Percentiles rank a stretch among this genome's conserved stretches.
These are phyloP conservation scores for Sporobolomyces pararoseus DNA, from an alignment of 768 basidiomycete species.

Conservation along the genomic window DNA sequence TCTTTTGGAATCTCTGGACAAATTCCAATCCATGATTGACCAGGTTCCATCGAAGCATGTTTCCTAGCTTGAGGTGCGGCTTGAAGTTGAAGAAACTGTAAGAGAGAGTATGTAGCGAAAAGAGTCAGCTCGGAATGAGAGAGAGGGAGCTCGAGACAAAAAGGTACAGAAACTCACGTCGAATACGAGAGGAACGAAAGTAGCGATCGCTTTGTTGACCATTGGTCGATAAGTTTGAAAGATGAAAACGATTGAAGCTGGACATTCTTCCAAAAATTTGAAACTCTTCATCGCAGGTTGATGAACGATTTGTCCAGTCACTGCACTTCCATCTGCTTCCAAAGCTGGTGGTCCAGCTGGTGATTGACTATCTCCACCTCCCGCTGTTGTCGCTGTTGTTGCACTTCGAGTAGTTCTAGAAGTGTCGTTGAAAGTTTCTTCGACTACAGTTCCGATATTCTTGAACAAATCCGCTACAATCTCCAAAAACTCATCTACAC, in stretches of 20 bases:
- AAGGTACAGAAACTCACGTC: conserved; percentile 59
- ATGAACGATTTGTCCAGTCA: conserved; percentile 9
- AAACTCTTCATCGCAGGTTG: conserved; percentile 68
- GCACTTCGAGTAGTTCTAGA: conserved; percentile 8
- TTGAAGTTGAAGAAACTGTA: conserved; percentile 40
- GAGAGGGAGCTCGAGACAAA: conserved; percentile 79
- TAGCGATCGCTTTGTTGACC: conserved; percentile 63
- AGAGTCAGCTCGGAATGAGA: conserved; percentile 45
- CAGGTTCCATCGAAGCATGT: conserved; percentile 38
- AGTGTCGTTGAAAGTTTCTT: conserved; percentile 65
- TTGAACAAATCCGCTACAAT: conserved; percentile 73
- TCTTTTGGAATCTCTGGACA: conserved; percentile 39
- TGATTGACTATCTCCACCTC: conserved; percentile 10
- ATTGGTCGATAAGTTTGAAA: conserved; percentile 72
- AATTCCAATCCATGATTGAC: conserved; percentile 39
- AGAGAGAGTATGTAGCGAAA: background rate
- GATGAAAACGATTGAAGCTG: conserved; percentile 83
- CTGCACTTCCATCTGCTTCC: conserved; percentile 9
- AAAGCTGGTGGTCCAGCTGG: conserved; percentile 7
- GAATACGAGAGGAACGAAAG: conserved; percentile 72
- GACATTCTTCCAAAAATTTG: conserved; percentile 90
- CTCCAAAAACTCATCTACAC: conserved; percentile 71
- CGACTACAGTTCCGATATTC: conserved; percentile 68
- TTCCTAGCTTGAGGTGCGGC: conserved; percentile 40
- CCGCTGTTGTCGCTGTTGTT: conserved; percentile 32